Evolutionary conservation across 148 eudicot species (phyloP).

Genomic region (Simmondsia chinensis): DNA sequence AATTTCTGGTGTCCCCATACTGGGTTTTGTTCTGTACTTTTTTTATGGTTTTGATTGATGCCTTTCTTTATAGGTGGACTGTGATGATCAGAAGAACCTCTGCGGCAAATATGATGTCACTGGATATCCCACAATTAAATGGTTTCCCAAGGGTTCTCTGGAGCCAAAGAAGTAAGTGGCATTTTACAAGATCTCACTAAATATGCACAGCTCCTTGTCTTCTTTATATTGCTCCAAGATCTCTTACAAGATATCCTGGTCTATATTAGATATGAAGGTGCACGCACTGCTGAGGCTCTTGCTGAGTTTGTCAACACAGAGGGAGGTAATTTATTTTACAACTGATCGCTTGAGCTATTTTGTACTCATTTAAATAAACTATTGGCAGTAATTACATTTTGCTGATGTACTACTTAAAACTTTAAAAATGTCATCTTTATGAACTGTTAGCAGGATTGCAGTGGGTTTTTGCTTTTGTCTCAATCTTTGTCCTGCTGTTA

Average conservation of each 20-base stretch:
- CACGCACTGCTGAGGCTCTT: constrained; percentile 85
- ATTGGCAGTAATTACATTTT: too few species aligned
- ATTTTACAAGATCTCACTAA: too few species aligned
- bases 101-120: constrained; percentile 82
- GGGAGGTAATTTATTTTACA: constrained; percentile 91
- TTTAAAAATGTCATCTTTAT: too few species aligned
- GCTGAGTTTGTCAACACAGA: constrained; percentile 69
- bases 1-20: too few species aligned
- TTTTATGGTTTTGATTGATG: constrained; percentile 6
- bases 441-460: background rate
- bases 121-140: constrained; percentile 91
- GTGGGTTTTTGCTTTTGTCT: too few species aligned
- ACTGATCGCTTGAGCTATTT: too few species aligned
- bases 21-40: background rate
- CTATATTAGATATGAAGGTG: constrained; percentile 76
- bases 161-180: constrained; percentile 94
- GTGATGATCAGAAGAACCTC: constrained; percentile 82
- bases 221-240: too few species aligned
- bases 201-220: too few species aligned
- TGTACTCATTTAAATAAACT: background rate
- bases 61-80: constrained; percentile 59
- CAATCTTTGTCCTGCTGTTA: too few species aligned
- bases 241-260: background rate
- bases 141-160: constrained; percentile 97
- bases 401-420: too few species aligned